phyloP scores from a whole-genome alignment of 257 asterid genomes.

The Parsonsia alboflavescens region DNA sequence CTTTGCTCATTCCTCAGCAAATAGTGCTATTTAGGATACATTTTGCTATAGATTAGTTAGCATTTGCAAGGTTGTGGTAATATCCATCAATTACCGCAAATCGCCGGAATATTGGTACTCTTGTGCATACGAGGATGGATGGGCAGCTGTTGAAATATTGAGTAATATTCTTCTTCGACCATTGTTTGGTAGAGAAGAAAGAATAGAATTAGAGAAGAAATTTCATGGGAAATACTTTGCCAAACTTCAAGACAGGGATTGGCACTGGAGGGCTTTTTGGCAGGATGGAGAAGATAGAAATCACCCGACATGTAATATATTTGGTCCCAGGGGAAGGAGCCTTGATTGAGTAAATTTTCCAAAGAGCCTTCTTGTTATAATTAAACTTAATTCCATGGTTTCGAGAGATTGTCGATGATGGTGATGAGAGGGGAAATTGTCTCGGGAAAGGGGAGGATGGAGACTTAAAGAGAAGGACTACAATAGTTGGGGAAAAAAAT shows the following conservation, averaged over 20 bases:
- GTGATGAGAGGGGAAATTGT: no score
- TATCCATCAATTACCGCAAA: conserved; percentile 41
- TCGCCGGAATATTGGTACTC: conserved; percentile 46
- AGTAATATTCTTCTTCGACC: conserved; percentile 44
- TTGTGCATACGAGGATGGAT: conserved; percentile 44
- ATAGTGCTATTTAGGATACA: conserved; percentile 44
- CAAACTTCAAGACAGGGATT: conserved; percentile 40
- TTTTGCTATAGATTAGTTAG: conserved; percentile 43
- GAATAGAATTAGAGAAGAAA: conserved; percentile 34
- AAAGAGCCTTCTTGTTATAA: conserved; percentile 32
- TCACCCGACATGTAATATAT: conserved; percentile 44
- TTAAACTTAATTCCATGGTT: no score
- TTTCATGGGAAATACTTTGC: conserved; percentile 42
- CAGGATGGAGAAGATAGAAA: conserved; percentile 47
- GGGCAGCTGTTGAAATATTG: conserved; percentile 32
- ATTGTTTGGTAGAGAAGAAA: conserved; percentile 36
- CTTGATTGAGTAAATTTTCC: conserved; percentile 30
- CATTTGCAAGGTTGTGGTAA: conserved; percentile 37
- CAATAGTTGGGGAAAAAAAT: no score
- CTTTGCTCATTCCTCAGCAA: conserved; percentile 42
- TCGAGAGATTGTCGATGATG: no score
- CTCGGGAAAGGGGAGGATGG: no score
- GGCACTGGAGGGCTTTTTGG: conserved; percentile 45
- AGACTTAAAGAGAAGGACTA: no score
- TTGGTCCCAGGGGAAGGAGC: conserved; percentile 34